A percentile compares a stretch with the other conserved stretches of the same genome.
phyloP scores from a whole-genome alignment of 23 red algal species.

The Gracilaria domingensis region DNA sequence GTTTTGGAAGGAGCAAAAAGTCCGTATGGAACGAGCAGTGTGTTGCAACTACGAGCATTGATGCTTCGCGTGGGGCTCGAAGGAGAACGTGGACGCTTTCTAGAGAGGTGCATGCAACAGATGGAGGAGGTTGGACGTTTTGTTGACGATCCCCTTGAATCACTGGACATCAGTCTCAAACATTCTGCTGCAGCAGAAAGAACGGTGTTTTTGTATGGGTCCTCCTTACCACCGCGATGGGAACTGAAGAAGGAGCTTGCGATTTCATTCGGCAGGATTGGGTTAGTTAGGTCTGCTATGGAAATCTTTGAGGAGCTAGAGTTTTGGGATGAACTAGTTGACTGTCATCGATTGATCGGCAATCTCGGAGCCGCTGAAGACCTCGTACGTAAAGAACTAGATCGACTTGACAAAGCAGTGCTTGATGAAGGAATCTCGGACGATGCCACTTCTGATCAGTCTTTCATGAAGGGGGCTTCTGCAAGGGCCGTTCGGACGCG shows the following conservation, averaged over 20 bases:
- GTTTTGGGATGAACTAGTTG: constrained; percentile 93
- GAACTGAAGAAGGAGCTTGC: constrained; percentile 89
- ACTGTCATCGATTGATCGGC: constrained; percentile 95
- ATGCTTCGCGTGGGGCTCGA: constrained; percentile 75
- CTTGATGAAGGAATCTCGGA: constrained; percentile 50
- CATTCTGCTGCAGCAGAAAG: constrained; percentile 57
- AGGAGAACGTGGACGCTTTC: constrained; percentile 76
- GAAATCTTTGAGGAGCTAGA: constrained; percentile 89
- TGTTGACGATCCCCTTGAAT: constrained; percentile 49
- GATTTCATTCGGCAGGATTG: constrained; percentile 86
- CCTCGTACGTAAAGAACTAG: constrained; percentile 76
- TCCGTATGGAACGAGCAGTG: constrained; percentile 41
- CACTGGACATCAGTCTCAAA: not conserved
- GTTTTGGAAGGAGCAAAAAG: constrained; percentile 39
- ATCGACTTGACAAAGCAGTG: constrained; percentile 58
- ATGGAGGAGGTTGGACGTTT: constrained; percentile 86
- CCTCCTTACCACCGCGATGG: constrained; percentile 80
- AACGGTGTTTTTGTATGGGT: constrained; percentile 65
- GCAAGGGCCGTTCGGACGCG: constrained; percentile 46
- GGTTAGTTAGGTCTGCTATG: constrained; percentile 92
- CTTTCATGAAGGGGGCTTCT: constrained; percentile 6
- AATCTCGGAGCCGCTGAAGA: constrained; percentile 77
- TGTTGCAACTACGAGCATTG: constrained; percentile 70
- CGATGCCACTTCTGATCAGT: constrained; percentile 16
- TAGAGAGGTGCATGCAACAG: constrained; percentile 87